Evolutionary conservation across 331 rosid genomes (phyloP), one percentile per base, ranked within the genome.

Genomic region (Rhamnella rubrinervis): DNA sequence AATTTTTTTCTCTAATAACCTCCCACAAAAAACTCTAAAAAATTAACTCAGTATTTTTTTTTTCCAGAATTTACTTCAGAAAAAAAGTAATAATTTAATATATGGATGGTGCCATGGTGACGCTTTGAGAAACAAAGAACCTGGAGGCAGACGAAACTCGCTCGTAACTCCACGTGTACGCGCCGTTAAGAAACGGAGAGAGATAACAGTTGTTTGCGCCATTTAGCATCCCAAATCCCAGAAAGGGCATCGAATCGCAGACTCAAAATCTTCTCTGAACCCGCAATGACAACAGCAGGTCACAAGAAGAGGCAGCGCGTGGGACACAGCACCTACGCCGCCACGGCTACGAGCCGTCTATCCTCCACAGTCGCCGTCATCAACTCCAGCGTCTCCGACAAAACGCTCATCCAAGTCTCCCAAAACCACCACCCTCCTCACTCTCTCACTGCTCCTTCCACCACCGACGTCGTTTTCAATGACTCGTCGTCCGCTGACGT

Each of bases 401-500:
- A 58, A 21, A 65, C 71, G 55, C 59, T 71, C 47, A 11, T 52
- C 19, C 71, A 74, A 25, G 60, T 71, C 28, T 66, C 75, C 37
- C 75, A 75, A 31, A 63, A 47, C 71, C 65, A 40, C 20, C 17
- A 37, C 46, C 31, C 60, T 40, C 59, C 72, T 8, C n/a, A 55
- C 1, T 18, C 60, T 18, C 15, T 77, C 3, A 13, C 71, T 70
- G 8, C 74, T 66, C 12, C 4, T 25, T 47, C 70, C 65, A 53
- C 23, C 7, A 21, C 49, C 11, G 26, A 47, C 6, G 38, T 50
- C 19, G 28, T 37, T 28, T 93, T 84, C 72, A 74, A 90, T 76
- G 96, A 91, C 62, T 40, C 87, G 2, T 74, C 88, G 71, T 82
- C 92, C 41, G 91, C 96, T 0, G 96, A 93, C 59, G 84, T 93